Conservation (phyloP, 495 filamentous ascomycete species). For the Trichoderma erinaceum region DNA sequence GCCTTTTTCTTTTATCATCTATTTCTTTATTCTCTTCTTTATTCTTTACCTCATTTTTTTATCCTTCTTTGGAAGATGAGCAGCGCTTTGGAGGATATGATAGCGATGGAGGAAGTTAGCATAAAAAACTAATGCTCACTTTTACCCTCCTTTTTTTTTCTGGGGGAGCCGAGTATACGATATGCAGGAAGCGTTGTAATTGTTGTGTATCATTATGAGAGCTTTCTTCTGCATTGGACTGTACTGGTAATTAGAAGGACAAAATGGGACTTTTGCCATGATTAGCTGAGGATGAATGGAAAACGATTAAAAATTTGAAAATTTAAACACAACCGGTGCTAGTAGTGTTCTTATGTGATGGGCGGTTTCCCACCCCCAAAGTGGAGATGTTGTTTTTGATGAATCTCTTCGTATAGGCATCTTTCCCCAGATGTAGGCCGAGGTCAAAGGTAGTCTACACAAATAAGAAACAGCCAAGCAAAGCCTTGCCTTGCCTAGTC, state of each 20-base stretch:
- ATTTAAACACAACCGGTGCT: background rate
- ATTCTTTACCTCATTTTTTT: background rate
- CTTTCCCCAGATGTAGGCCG: no score
- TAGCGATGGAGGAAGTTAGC: background rate
- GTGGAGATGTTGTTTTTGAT: no score
- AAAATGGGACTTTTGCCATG: slow-evolving; percentile 1
- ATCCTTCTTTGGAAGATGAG: background rate
- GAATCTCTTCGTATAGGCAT: no score
- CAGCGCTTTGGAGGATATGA: background rate
- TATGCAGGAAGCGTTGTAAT: background rate
- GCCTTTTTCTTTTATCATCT: background rate
- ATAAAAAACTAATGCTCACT: background rate
- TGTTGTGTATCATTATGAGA: slow-evolving; percentile 10
- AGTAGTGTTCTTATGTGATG: no score
- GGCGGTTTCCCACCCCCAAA: no score
- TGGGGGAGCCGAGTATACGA: background rate
- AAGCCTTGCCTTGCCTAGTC: no score
- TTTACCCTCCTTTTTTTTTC: background rate
- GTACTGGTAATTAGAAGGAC: slow-evolving; percentile 13
- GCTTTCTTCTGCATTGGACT: slow-evolving; percentile 13
- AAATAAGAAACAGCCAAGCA: no score
- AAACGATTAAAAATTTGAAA: background rate
- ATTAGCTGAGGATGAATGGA: slow-evolving; percentile 9
- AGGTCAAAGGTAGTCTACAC: no score
- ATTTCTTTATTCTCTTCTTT: background rate